A percentile compares a stretch with the other conserved stretches of the same genome.
Conservation (phyloP, 2,329 filamentous ascomycete species). For the Fusarium sp. region DNA sequence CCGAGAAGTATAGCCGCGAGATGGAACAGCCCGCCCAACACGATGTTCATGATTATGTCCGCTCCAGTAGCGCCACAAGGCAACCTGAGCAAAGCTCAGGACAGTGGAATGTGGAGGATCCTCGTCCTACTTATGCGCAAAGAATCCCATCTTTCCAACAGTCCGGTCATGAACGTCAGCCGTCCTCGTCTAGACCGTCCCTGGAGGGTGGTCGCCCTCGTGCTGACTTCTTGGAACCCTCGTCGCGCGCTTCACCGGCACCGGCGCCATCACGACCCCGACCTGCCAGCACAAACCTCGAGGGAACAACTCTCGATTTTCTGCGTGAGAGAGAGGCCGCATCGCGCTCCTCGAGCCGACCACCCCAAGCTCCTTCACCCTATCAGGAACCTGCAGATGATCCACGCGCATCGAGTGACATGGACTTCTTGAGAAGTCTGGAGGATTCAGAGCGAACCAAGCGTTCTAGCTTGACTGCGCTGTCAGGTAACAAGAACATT, state of each 20-base stretch:
- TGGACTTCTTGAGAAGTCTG: conserved; percentile 83
- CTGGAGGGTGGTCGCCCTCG: conserved; percentile 45
- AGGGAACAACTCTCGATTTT: conserved; percentile 80
- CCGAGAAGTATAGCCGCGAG: conserved; percentile 53
- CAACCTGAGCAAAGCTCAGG: conserved; percentile 36
- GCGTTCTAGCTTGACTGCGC: conserved; percentile 76
- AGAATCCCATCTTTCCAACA: conserved; percentile 45
- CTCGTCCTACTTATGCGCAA: conserved; percentile 28
- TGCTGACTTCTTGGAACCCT: conserved; percentile 42
- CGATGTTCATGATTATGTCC: conserved; percentile 39
- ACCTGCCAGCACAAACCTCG: conserved; percentile 84
- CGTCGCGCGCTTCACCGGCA: conserved; percentile 49
- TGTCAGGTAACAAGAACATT: conserved; percentile 81
- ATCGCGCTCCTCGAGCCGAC: conserved; percentile 52
- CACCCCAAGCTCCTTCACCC: conserved; percentile 54
- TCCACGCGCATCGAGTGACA: conserved; percentile 69
- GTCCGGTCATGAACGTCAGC: conserved; percentile 43
- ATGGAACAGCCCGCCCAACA: conserved; percentile 31
- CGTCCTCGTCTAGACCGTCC: conserved; percentile 44
- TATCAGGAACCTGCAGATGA: conserved; percentile 53
- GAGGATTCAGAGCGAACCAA: conserved; percentile 72
- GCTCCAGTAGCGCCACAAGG: conserved; percentile 46
- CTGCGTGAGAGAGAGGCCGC: conserved; percentile 79
- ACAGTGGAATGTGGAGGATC: conserved; percentile 35
- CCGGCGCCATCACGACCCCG: conserved; percentile 64